Evolutionary conservation across 2,329 filamentous ascomycete species (phyloP).

Genomic region (Microsporum ferrugineum): DNA sequence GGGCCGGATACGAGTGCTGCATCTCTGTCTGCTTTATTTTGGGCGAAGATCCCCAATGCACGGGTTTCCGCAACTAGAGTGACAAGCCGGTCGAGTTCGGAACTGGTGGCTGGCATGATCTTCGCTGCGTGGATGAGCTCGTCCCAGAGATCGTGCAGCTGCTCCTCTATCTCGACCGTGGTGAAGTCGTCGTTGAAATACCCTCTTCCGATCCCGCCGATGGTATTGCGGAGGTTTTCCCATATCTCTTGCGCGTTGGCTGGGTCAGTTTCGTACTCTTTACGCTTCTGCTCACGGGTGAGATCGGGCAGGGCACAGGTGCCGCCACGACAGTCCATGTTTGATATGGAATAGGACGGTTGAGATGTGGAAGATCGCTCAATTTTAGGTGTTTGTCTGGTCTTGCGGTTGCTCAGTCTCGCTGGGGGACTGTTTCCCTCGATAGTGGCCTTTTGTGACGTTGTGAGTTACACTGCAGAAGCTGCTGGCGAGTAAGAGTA

Average conservation of each 20-base stretch:
- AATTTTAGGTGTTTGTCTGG: background rate
- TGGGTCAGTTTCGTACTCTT: background rate
- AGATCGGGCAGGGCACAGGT: background rate
- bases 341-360: background rate
- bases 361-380: background rate
- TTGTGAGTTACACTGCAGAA: background rate
- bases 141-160: background rate
- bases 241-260: background rate
- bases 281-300: background rate
- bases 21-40: background rate
- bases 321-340: background rate
- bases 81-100: background rate
- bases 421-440: background rate
- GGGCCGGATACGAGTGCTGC: background rate
- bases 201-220: background rate
- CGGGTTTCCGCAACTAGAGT: background rate
- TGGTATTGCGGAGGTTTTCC: background rate
- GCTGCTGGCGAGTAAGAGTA: too few species aligned
- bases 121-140: conserved; percentile 1
- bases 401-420: background rate
- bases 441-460: background rate
- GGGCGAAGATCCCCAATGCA: background rate
- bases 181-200: background rate
- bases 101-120: conserved; percentile 1
- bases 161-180: background rate